Conservation (phyloP, 768 basidiomycete genomes). For the Leccinum subgranulosum region DNA sequence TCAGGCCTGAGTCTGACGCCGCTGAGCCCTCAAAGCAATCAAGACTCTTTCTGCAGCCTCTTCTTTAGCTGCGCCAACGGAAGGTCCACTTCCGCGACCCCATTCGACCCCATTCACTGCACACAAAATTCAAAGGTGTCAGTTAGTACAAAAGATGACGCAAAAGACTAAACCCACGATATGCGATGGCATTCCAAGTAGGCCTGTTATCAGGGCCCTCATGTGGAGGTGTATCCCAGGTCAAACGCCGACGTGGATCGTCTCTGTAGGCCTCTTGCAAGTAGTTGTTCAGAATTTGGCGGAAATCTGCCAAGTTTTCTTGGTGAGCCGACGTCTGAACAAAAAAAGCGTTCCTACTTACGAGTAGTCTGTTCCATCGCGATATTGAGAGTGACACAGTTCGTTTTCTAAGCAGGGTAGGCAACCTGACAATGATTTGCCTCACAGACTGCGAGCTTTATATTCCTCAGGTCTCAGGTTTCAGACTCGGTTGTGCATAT, state of each 20-base stretch:
- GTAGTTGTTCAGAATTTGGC: slow-evolving; percentile 24
- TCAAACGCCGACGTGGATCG: slow-evolving; percentile 10
- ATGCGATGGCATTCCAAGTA: slow-evolving; percentile 23
- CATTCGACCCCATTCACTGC: slow-evolving; percentile 20
- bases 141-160: neutral
- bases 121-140: neutral
- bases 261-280: slow-evolving; percentile 16
- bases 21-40: slow-evolving; percentile 3
- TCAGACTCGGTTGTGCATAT: slow-evolving; percentile 12
- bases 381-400: neutral
- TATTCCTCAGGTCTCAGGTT: slow-evolving; percentile 2
- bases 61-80: slow-evolving; percentile 22
- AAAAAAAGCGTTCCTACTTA: slow-evolving; percentile 2
- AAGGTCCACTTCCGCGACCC: slow-evolving; percentile 19
- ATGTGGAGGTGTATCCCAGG: slow-evolving; percentile 13
- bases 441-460: slow-evolving; percentile 9
- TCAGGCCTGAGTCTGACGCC: neutral
- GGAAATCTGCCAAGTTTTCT: slow-evolving; percentile 10
- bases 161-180: slow-evolving; percentile 11
- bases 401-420: neutral
- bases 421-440: neutral
- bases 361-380: slow-evolving; percentile 9
- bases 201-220: slow-evolving; percentile 22
- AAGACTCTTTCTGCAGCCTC: slow-evolving; percentile 18
- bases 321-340: neutral